Evolutionary conservation across 1,139 yeast genomes (phyloP).

Genomic region (Sugiyamaella pinicola): DNA sequence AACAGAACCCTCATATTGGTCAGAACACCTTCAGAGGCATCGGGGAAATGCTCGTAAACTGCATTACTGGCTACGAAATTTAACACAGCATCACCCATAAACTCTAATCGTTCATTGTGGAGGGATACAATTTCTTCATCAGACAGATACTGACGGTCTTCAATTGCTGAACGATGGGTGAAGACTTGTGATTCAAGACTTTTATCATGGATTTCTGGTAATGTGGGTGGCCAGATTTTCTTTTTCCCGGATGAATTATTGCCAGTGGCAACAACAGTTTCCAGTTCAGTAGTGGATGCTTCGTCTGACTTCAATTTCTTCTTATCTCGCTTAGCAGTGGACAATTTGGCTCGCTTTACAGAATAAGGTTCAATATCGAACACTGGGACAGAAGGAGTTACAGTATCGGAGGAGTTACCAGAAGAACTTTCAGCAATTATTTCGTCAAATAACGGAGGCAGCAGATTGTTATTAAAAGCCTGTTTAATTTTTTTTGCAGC

Average conservation of each 20-base stretch:
- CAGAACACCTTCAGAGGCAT: constrained; percentile 78
- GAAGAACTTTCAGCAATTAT: constrained; percentile 22
- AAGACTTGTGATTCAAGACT: constrained; percentile 70
- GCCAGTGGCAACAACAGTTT: neutral
- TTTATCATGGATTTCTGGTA: constrained; percentile 68
- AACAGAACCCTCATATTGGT: constrained; percentile 70
- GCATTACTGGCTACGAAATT: constrained; percentile 72
- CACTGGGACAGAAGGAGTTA: neutral
- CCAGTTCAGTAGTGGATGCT: neutral
- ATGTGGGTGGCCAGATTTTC: constrained; percentile 55
- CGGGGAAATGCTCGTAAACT: constrained; percentile 65
- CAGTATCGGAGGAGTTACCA: neutral
- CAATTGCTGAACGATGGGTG: constrained; percentile 77
- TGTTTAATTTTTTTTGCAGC: constrained; percentile 64
- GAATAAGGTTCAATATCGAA: constrained; percentile 8
- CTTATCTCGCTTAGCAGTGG: no score
- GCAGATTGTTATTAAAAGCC: constrained; percentile 51
- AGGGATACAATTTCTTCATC: constrained; percentile 59
- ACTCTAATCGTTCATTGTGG: constrained; percentile 91
- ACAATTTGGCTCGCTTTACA: neutral
- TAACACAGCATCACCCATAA: constrained; percentile 87
- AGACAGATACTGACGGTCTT: constrained; percentile 58
- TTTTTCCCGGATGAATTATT: neutral
- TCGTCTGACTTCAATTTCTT: constrained; percentile 1
- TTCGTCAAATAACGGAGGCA: constrained; percentile 51